Base-by-base conservation (phyloP, 495 filamentous ascomycete genomes). In the Thozetella sp. region DNA sequence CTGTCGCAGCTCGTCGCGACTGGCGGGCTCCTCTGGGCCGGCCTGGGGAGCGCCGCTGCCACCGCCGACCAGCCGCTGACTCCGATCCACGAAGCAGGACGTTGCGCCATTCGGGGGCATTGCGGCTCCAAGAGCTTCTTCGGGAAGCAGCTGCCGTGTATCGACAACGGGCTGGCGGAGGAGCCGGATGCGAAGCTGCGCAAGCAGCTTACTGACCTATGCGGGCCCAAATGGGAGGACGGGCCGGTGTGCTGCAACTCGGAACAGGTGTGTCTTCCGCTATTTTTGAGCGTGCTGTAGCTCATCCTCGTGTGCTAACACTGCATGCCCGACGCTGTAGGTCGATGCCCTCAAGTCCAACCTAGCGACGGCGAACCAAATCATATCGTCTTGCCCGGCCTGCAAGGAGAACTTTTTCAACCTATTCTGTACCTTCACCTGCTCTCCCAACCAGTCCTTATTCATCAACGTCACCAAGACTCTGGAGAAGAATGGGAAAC, bases 361-460 rank as follows among this genome's bases (percentile, higher is more conserved):
- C 64, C 81, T 99, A 54, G 86, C 91, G 64, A 89, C 90, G n/a
- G 93, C 92, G 1, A 90, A 93, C 66, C 81, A 86, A 54, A 88
- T 99, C 61, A 97, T 98, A 68, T 83, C 90, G 25, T 88, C 92
- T 22, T 99, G 95, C 75, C 95, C 95, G 13, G 95, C 95, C 24
- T 99, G 95, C 81, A 93, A 92, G 75, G 88, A 89, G 55, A 99
- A 99, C 77, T 99, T 99, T 75, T 97, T 90, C 82, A 93, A 98
- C 78, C 84, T 96, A 48, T 99, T 99, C 68, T 99, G 95, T 77
- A 93, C 92, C 3, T 97, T 99, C 63, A 97, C 93, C 20, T 99
- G 95, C 78, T 98, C 96, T 11, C 93, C 96, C 10, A 89, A 98
- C 68, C 95, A 99, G 72, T 96, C 92, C 3, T 80, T 97, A 1